Conservation (phyloP, 768 basidiomycete genomes). For the Phaffia australis region DNA sequence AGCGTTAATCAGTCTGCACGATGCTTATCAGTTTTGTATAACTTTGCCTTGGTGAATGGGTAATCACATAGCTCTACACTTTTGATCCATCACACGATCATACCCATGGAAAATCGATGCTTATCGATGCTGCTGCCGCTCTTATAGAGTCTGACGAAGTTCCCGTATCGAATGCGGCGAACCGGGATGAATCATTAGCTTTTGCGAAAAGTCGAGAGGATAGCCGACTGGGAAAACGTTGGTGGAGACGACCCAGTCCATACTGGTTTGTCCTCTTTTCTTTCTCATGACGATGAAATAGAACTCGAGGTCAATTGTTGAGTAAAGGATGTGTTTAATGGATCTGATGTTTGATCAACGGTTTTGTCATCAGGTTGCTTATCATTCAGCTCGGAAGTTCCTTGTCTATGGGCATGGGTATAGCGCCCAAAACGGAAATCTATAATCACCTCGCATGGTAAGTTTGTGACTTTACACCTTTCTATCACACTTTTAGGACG, state of each 20-base stretch:
- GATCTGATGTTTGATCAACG: too few relatives aligned
- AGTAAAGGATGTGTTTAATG: background rate
- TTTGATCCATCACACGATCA: too few relatives aligned
- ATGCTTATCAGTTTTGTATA: background rate
- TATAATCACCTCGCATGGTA: conserved; percentile 7
- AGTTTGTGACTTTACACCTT: background rate
- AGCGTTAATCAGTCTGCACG: background rate
- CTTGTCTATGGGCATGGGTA: conserved; percentile 14
- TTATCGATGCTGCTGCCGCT: too few relatives aligned
- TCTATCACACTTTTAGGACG: too few relatives aligned
- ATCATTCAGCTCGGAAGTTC: conserved; percentile 13
- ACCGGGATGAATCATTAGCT: background rate
- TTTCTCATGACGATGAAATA: background rate
- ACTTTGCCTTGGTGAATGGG: conserved; percentile 1
- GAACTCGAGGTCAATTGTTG: background rate
- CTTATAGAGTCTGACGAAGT: background rate
- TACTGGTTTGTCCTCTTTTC: conserved; percentile 5
- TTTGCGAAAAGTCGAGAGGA: background rate
- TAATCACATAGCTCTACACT: too few relatives aligned
- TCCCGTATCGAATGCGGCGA: background rate
- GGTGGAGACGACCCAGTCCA: conserved; percentile 9
- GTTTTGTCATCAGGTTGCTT: background rate
- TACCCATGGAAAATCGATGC: too few relatives aligned
- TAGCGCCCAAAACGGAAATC: conserved; percentile 21
- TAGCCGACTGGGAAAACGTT: conserved; percentile 6